Evolutionary conservation across 495 filamentous ascomycete species (phyloP), one percentile per base, ranked within the genome.

Genomic region (Penicillium silybi): DNA sequence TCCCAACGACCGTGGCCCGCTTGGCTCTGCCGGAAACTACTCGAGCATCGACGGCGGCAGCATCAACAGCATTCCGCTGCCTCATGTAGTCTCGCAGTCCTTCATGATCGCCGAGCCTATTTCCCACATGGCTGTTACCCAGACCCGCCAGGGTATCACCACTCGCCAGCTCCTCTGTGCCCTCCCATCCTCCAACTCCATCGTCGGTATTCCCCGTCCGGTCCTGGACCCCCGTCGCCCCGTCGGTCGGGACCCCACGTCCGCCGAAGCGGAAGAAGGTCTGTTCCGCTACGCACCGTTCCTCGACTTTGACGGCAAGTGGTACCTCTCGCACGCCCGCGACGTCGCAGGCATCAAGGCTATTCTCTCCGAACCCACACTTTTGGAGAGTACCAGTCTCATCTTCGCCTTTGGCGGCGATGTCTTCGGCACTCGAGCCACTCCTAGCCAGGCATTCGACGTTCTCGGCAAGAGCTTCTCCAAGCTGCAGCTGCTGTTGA

Each of bases 111-210:
- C 86, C 2, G 80, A 85, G 41, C 79, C 86, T 23, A 83, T 97
- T 53, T 82, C 84, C 25, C 80, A 87, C 44, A 83, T 97, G 65
- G 78, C 86, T 5, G 87, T 95, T 17, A 95, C 92, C 7, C 82
- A 89, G 63, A 98, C 93, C 6, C 82, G 87, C 29, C 93, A 98
- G 73, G 92, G 93, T 15, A 97, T 98, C 69, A 93, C 90, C 4
- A 84, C 82, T 20, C 85, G 88, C 17, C 85, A 90, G 52, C 75
- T 98, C 5, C 80, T 98, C 27, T 90, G 86, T 44, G 82, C 85
- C 37, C 75, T 95, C 8, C 82, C 89, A 7, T 74, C 77, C 29
- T 77, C 82, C 2, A 84, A 88, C 62, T 73, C 86, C 27, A 83
- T 98, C 50, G 71, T 90, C 46, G 85, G 81, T 22, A 87, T 98